Evolutionary conservation across 768 basidiomycete genomes (phyloP).

Genomic region (Mycena latifolia): DNA sequence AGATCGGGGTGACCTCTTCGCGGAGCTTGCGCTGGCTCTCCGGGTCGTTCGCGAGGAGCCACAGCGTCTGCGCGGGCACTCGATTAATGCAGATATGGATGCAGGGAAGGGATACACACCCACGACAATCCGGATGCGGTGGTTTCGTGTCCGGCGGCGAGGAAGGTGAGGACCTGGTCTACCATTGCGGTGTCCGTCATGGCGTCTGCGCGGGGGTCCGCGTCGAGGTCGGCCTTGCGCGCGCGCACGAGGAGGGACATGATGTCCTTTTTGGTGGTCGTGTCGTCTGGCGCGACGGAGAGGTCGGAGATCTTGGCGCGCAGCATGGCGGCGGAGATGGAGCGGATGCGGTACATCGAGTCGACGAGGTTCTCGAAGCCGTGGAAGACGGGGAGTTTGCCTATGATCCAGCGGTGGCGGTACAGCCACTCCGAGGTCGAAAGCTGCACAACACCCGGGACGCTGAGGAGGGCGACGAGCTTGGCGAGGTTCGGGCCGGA

Average conservation of each 20-base stretch:
- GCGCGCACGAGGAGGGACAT: conserved; percentile 65
- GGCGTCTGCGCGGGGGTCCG: conserved; percentile 48
- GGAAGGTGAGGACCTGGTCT: conserved; percentile 67
- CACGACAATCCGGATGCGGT: conserved; percentile 63
- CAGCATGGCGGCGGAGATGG: conserved; percentile 55
- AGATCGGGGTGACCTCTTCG: conserved; percentile 61
- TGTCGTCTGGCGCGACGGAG: conserved; percentile 47
- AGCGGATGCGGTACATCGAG: conserved; percentile 56
- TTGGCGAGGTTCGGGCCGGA: conserved; percentile 52
- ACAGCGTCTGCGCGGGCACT: conserved; percentile 53
- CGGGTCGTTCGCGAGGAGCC: conserved; percentile 65
- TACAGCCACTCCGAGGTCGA: conserved; percentile 52
- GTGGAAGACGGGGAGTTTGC: conserved; percentile 26
- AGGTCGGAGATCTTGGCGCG: conserved; percentile 54
- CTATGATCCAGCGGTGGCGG: conserved; percentile 48
- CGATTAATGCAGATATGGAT: conserved; percentile 14
- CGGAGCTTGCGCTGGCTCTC: conserved; percentile 64
- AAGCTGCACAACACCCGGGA: conserved; percentile 52
- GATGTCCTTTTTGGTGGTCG: conserved; percentile 60
- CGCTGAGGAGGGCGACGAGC: conserved; percentile 48
- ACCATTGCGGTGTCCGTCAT: conserved; percentile 64
- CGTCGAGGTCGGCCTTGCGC: conserved; percentile 51
- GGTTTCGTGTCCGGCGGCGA: conserved; percentile 58
- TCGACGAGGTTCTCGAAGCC: conserved; percentile 43
- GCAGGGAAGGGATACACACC: conserved; percentile 43